These are phyloP conservation scores for Chernovozyma sophiae-reginae DNA, from an alignment of 1,139 yeast species.

Conservation along the genomic window DNA sequence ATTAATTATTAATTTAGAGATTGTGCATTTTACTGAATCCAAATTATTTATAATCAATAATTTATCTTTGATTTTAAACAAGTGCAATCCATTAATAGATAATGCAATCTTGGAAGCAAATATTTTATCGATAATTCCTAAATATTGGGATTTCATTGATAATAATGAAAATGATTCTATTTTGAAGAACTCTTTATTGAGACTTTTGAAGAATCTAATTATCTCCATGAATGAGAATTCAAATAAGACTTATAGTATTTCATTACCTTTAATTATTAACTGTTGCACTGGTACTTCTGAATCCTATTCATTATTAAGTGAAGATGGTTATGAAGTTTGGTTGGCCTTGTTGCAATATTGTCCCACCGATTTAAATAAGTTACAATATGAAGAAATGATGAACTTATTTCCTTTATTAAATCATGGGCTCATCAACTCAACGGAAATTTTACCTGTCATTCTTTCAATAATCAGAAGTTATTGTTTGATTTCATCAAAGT, in stretches of 20 bases:
- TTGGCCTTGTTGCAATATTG: conserved; percentile 58
- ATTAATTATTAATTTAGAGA: conserved; percentile 44
- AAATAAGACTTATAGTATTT: conserved; percentile 53
- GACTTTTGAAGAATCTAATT: conserved; percentile 63
- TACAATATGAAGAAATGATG: conserved; percentile 35
- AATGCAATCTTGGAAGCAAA: conserved; percentile 49
- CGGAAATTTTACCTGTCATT: conserved; percentile 72
- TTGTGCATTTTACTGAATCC: conserved; percentile 63
- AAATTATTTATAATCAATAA: conserved; percentile 68
- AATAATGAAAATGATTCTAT: conserved; percentile 59
- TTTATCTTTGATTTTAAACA: conserved; percentile 59
- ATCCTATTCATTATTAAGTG: conserved; percentile 61
- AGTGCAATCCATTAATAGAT: conserved; percentile 58
- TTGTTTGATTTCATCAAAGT: conserved; percentile 50
- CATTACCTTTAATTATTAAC: conserved; percentile 63
- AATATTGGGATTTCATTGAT: conserved; percentile 62
- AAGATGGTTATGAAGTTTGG: conserved; percentile 92
- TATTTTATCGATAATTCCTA: conserved; percentile 55
- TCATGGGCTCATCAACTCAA: conserved; percentile 53
- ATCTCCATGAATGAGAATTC: conserved; percentile 64
- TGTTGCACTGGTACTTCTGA: conserved; percentile 61
- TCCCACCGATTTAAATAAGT: conserved; percentile 26
- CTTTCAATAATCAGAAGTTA: conserved; percentile 72
- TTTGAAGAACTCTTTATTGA: conserved; percentile 63
- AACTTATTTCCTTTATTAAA: conserved; percentile 44